Evolutionary conservation across 2,329 filamentous ascomycete species (phyloP).

Genomic region (Kalmusia sp.): DNA sequence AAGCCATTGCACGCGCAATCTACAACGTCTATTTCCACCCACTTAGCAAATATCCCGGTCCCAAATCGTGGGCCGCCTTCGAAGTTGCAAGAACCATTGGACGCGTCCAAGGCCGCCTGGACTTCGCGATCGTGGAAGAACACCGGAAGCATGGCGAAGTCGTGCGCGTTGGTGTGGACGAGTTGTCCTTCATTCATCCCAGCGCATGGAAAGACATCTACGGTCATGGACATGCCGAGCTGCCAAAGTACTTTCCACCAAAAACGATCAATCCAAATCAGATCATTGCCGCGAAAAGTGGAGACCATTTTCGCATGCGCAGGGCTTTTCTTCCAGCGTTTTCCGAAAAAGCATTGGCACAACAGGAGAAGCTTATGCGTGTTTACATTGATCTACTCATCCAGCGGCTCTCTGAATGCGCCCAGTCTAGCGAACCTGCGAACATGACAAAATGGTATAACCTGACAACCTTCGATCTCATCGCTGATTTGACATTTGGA

Average conservation of each 20-base stretch:
- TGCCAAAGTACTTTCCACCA: conserved; percentile 1
- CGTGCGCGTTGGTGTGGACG: conserved; percentile 19
- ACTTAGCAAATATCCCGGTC: conserved; percentile 47
- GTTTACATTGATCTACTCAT: conserved; percentile 19
- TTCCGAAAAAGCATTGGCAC: conserved; percentile 18
- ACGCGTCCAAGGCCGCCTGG: conserved; percentile 15
- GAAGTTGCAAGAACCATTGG: conserved; percentile 27
- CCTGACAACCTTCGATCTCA: conserved; percentile 30
- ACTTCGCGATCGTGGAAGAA: conserved; percentile 20
- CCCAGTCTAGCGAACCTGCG: background rate
- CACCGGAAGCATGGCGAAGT: conserved; percentile 40
- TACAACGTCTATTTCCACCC: conserved; percentile 49
- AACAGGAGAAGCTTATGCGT: conserved; percentile 20
- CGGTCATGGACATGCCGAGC: conserved; percentile 17
- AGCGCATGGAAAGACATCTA: conserved; percentile 32
- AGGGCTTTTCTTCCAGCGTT: conserved; percentile 43
- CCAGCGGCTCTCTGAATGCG: background rate
- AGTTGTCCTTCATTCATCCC: conserved; percentile 14
- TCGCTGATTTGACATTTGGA: conserved; percentile 31
- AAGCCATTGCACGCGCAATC: conserved; percentile 12
- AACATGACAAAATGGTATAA: conserved; percentile 27
- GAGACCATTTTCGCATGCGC: conserved; percentile 29
- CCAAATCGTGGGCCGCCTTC: conserved; percentile 33
- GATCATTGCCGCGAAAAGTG: conserved; percentile 24
- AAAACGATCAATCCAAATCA: background rate